Percentiles rank a stretch among this genome's conserved stretches.
These are phyloP conservation scores for Termitomyces sp. DNA, from an alignment of 768 basidiomycete genomes.

Conservation along the genomic window DNA sequence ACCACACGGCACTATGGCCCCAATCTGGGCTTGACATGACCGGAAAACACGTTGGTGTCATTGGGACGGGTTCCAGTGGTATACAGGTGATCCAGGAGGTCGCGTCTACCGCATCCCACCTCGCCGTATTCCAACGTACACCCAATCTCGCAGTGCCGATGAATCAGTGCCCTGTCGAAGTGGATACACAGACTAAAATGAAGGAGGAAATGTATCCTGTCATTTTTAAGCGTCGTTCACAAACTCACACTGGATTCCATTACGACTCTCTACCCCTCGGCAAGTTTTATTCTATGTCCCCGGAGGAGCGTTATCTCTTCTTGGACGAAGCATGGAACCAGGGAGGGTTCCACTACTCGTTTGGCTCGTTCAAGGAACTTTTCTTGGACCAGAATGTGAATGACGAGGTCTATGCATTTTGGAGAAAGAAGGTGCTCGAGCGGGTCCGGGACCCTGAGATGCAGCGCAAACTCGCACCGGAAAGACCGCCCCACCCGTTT, in stretches of 20 bases:
- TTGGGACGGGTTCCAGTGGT: conserved; percentile 23
- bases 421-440: conserved; percentile 17
- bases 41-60: conserved; percentile 24
- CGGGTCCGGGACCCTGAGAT: conserved; percentile 16
- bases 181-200: conserved; percentile 10
- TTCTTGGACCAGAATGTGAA: conserved; percentile 13
- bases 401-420: background rate
- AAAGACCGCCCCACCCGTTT: conserved; percentile 12
- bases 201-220: conserved; percentile 14
- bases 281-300: conserved; percentile 8
- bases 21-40: conserved; percentile 13
- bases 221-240: conserved; percentile 14
- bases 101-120: conserved; percentile 14
- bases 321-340: conserved; percentile 16
- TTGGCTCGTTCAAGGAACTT: conserved; percentile 14
- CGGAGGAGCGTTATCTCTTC: conserved; percentile 17
- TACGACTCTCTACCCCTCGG: conserved; percentile 6
- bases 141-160: conserved; percentile 18
- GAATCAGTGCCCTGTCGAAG: conserved; percentile 13
- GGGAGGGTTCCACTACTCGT: conserved; percentile 19
- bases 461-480: conserved; percentile 8
- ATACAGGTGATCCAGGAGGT: conserved; percentile 21
- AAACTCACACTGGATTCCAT: conserved; percentile 14
- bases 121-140: conserved; percentile 24
- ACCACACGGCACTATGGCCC: conserved; percentile 21